phyloP scores from a whole-genome alignment of 106 monocot genomes.

The Dioscorea zingiberensis region DNA sequence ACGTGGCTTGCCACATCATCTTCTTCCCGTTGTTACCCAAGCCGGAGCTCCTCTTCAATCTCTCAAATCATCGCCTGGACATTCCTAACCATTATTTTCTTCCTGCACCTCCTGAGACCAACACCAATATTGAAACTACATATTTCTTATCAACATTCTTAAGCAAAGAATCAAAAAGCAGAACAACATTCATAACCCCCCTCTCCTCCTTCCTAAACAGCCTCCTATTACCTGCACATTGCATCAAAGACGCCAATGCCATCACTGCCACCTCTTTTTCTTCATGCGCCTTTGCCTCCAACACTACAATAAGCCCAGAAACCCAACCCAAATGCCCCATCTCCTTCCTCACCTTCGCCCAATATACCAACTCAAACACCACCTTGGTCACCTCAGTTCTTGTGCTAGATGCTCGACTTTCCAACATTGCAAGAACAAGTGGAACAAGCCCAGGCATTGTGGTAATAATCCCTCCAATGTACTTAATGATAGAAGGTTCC shows the following conservation, averaged over 20 bases:
- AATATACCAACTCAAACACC: conserved; percentile 14
- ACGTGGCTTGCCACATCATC: too few relatives aligned
- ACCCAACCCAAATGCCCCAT: conserved; percentile 27
- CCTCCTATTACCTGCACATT: conserved; percentile 28
- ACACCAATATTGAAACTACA: conserved; percentile 33
- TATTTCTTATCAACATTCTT: conserved; percentile 54
- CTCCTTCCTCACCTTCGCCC: conserved; percentile 27
- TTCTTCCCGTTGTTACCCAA: too few relatives aligned
- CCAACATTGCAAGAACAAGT: conserved; percentile 21
- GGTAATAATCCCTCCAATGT: conserved; percentile 41
- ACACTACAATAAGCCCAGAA: conserved; percentile 40
- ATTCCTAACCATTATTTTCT: conserved; percentile 69
- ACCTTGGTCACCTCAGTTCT: conserved; percentile 52
- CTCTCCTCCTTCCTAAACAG: conserved; percentile 67
- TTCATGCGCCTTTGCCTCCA: conserved; percentile 50
- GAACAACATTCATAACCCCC: conserved; percentile 51
- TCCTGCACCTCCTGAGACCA: conserved; percentile 54
- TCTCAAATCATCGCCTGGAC: too few relatives aligned
- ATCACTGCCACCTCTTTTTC: conserved; percentile 64
- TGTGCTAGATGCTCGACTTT: conserved; percentile 11
- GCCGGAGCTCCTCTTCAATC: too few relatives aligned
- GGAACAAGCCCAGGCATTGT: conserved; percentile 33
- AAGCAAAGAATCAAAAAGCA: conserved; percentile 43
- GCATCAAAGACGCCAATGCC: conserved; percentile 50
- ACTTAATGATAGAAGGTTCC: conserved; percentile 42